phyloP scores from a whole-genome alignment of 1,284 basidiomycete genomes.

The Pterulicium gracile region DNA sequence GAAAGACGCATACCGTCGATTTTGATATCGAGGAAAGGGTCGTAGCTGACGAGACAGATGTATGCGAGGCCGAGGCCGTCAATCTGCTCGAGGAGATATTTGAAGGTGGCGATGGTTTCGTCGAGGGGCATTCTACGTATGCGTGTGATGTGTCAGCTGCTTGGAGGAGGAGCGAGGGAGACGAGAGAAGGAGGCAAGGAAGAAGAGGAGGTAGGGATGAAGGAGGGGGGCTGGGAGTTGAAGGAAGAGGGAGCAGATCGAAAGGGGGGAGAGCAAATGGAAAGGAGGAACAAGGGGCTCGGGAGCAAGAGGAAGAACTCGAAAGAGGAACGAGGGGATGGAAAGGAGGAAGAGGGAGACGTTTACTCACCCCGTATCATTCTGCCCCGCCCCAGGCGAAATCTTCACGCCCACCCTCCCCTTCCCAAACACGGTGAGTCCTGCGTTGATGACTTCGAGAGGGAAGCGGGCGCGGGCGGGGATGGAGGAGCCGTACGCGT shows the following conservation, averaged over 20 bases:
- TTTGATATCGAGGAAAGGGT: not conserved
- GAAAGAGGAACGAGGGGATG: not conserved
- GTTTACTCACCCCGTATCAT: slow-evolving; percentile 27
- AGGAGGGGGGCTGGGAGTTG: too few species aligned
- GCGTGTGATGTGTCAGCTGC: not conserved
- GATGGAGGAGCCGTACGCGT: slow-evolving; percentile 47
- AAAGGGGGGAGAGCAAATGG: not conserved
- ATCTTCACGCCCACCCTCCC: slow-evolving; percentile 40
- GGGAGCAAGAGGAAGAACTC: too few species aligned
- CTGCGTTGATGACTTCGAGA: slow-evolving; percentile 36
- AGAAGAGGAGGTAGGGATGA: too few species aligned
- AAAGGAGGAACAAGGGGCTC: not conserved
- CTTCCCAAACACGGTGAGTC: slow-evolving; percentile 35
- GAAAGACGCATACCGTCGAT: slow-evolving; percentile 5
- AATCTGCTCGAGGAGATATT: slow-evolving; percentile 13
- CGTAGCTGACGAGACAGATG: slow-evolving; percentile 9
- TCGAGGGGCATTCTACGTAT: slow-evolving; percentile 12
- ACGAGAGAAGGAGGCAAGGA: too few species aligned
- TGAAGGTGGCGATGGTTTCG: slow-evolving; percentile 17
- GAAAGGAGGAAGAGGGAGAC: not conserved
- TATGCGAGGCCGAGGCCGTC: slow-evolving; percentile 15
- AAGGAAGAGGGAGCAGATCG: too few species aligned
- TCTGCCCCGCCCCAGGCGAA: slow-evolving; percentile 36
- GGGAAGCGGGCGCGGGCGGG: slow-evolving; percentile 47
- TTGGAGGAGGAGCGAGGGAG: too few species aligned